phyloP scores from a whole-genome alignment of 2,329 filamentous ascomycete species.

The Bipolaris oryzae region DNA sequence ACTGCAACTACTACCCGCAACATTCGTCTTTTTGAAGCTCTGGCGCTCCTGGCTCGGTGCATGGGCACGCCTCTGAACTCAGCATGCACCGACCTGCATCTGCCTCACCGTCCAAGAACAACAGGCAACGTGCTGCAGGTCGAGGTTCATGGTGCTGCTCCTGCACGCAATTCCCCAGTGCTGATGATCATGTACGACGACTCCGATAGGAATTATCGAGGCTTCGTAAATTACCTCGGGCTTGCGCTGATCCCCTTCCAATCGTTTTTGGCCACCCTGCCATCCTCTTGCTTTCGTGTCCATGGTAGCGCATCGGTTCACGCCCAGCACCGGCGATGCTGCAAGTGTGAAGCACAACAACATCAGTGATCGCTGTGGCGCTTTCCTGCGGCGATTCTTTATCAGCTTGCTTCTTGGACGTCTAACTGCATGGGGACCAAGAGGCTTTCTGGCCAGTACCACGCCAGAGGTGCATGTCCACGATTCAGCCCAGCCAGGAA shows the following conservation, averaged over 20 bases:
- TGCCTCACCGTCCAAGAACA: neutral
- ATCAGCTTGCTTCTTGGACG: conserved; percentile 9
- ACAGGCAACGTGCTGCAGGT: neutral
- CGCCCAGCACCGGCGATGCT: conserved; percentile 3
- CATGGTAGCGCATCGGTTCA: neutral
- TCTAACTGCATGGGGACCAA: conserved; percentile 14
- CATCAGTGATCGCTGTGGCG: conserved; percentile 4
- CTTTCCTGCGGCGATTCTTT: neutral
- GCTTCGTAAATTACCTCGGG: neutral
- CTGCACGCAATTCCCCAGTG: conserved; percentile 3
- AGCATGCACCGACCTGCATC: neutral
- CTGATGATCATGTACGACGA: conserved; percentile 2
- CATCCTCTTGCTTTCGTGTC: neutral
- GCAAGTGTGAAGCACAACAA: neutral
- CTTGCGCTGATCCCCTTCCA: neutral
- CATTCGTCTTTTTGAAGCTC: conserved; percentile 1
- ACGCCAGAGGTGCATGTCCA: conserved; percentile 7
- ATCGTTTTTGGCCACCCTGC: neutral
- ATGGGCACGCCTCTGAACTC: conserved; percentile 1
- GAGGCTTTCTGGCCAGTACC: conserved; percentile 21
- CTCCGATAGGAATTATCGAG: neutral
- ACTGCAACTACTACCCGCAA: conserved; percentile 12
- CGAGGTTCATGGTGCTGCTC: neutral
- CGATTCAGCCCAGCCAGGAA: conserved; percentile 14
- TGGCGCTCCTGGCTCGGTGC: neutral